phyloP scores from a whole-genome alignment of 2,329 filamentous ascomycete genomes.

The Fusarium palustre region DNA sequence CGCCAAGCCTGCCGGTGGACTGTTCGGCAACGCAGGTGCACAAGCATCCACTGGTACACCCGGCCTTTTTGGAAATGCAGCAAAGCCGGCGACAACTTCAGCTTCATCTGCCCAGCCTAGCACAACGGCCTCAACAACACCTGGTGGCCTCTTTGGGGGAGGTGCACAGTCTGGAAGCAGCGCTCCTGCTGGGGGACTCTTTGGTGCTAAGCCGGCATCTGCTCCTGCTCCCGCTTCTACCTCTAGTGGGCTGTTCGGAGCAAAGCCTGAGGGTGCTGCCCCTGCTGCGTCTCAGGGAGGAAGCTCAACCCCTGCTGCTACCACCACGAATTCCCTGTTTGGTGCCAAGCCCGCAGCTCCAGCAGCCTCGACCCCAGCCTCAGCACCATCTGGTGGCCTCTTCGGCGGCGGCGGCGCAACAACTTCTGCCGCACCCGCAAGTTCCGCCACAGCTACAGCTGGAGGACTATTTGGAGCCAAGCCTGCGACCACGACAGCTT shows the following conservation, averaged over 20 bases:
- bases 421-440: conserved; percentile 45
- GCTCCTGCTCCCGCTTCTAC: conserved; percentile 42
- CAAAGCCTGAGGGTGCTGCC: conserved; percentile 44
- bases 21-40: conserved; percentile 43
- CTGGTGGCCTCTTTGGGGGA: conserved; percentile 51
- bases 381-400: conserved; percentile 53
- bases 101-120: conserved; percentile 31
- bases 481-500: conserved; percentile 44
- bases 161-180: conserved; percentile 49
- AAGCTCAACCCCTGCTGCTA: conserved; percentile 35
- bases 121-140: conserved; percentile 35
- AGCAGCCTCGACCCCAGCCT: conserved; percentile 48
- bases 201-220: conserved; percentile 49
- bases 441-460: conserved; percentile 48
- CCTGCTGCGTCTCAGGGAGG: conserved; percentile 37
- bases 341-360: conserved; percentile 55
- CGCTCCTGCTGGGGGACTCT: conserved; percentile 50
- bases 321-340: conserved; percentile 53
- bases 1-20: conserved; percentile 44
- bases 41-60: conserved; percentile 39
- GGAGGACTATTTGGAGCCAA: conserved; percentile 52
- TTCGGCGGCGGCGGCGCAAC: conserved; percentile 51
- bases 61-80: conserved; percentile 47
- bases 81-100: conserved; percentile 46
- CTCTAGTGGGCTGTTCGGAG: conserved; percentile 42